Evolutionary conservation across 2,329 filamentous ascomycete genomes (phyloP).

Genomic region (Fusarium sp.): DNA sequence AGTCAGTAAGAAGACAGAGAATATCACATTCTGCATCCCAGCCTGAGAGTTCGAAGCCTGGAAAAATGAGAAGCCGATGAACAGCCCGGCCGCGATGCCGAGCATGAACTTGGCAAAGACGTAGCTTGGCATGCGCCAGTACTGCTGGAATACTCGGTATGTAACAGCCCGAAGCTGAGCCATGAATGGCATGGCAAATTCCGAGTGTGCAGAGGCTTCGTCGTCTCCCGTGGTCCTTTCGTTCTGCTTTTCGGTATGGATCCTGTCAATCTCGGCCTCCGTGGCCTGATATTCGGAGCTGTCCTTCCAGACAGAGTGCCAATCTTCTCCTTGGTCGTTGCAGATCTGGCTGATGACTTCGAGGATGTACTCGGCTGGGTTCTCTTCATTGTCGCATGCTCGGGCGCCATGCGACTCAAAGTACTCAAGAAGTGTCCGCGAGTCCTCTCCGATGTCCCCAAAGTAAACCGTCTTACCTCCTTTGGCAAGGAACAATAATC

Average conservation of each 20-base stretch:
- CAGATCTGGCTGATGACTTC: constrained; percentile 62
- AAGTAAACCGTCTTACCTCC: constrained; percentile 80
- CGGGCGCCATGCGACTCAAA: constrained; percentile 77
- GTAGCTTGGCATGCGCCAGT: constrained; percentile 86
- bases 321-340: constrained; percentile 66
- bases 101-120: constrained; percentile 81
- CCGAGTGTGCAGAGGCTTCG: constrained; percentile 60
- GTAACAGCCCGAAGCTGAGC: constrained; percentile 77
- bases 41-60: constrained; percentile 68
- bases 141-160: constrained; percentile 82
- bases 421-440: constrained; percentile 70
- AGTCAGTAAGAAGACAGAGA: constrained; percentile 81
- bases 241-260: constrained; percentile 66
- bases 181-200: constrained; percentile 84
- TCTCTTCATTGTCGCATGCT: constrained; percentile 73
- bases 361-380: constrained; percentile 85
- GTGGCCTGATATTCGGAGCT: constrained; percentile 68
- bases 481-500: constrained; percentile 74
- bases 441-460: constrained; percentile 75
- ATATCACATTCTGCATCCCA: constrained; percentile 83
- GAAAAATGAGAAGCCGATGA: constrained; percentile 84
- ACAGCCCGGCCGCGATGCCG: constrained; percentile 73
- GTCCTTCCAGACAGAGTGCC: constrained; percentile 77
- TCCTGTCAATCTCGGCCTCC: constrained; percentile 74
- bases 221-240: constrained; percentile 36